Percentiles rank a stretch among this genome's conserved stretches.
Conservation (phyloP, 306 rosid genomes). For the Quercus bicolor region DNA sequence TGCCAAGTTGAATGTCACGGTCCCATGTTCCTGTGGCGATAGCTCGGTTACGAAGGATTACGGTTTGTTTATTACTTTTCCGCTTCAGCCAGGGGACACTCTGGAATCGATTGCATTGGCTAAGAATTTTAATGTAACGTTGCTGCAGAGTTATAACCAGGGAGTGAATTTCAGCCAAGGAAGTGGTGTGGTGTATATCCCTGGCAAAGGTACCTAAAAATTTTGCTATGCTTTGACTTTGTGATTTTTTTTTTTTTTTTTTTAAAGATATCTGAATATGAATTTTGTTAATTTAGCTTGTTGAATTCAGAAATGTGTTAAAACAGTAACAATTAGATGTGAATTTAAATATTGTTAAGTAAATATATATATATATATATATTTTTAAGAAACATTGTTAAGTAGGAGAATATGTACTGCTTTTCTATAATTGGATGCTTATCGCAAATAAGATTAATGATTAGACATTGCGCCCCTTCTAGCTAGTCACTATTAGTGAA, state of each 20-base stretch:
- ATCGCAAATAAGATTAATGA: too few species aligned
- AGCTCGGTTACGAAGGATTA: slow-evolving; percentile 41
- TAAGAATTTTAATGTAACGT: neutral
- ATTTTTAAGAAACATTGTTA: too few species aligned
- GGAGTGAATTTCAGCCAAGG: slow-evolving; percentile 41
- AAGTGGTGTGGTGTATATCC: slow-evolving; percentile 35
- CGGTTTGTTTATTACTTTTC: slow-evolving; percentile 67
- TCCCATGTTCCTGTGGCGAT: slow-evolving; percentile 67
- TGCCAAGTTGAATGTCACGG: slow-evolving; percentile 42
- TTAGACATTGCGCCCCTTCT: too few species aligned
- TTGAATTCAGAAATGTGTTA: neutral
- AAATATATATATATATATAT: too few species aligned
- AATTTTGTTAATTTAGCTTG: neutral
- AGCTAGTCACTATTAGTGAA: too few species aligned
- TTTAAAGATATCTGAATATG: neutral
- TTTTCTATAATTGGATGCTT: too few species aligned
- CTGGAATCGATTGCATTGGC: too few species aligned
- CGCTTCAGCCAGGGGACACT: slow-evolving; percentile 8
- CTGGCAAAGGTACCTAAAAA: slow-evolving; percentile 37
- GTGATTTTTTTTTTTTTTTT: neutral
- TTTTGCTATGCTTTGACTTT: neutral
- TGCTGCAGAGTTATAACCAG: slow-evolving; percentile 42
- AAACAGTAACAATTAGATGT: neutral
- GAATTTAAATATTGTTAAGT: neutral
- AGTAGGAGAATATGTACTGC: too few species aligned